Conservation (phyloP, 2,329 filamentous ascomycete genomes). For the Cytospora schulzeri region DNA sequence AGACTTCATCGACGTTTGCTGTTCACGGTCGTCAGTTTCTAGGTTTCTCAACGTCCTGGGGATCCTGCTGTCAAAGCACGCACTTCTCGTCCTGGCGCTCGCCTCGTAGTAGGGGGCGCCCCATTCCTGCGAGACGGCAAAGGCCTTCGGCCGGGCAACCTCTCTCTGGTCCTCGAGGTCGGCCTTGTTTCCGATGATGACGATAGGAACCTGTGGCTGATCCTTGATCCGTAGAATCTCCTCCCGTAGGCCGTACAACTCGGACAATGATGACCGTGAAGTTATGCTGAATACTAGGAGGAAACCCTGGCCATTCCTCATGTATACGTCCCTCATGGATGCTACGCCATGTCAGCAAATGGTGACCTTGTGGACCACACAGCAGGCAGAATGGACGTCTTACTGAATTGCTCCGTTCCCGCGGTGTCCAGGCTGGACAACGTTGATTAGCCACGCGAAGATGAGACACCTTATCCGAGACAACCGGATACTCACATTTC, state of each 20-base stretch:
- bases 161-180: constrained; percentile 84
- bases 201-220: constrained; percentile 80
- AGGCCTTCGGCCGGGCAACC: constrained; percentile 77
- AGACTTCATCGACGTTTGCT: constrained; percentile 89
- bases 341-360: constrained; percentile 44
- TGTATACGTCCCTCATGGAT: constrained; percentile 79
- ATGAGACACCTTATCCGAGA: constrained; percentile 19
- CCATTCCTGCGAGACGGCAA: constrained; percentile 85
- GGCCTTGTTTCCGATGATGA: constrained; percentile 90
- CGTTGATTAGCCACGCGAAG: constrained; percentile 16
- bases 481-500: constrained; percentile 70
- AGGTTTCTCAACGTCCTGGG: neutral
- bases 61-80: constrained; percentile 34
- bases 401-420: constrained; percentile 91
- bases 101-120: constrained; percentile 90
- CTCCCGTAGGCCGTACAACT: constrained; percentile 79
- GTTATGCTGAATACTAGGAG: constrained; percentile 92
- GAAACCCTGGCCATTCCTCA: constrained; percentile 92
- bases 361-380: constrained; percentile 77
- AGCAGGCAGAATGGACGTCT: constrained; percentile 41
- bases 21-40: constrained; percentile 31
- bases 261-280: constrained; percentile 78
- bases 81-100: constrained; percentile 74
- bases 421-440: constrained; percentile 75
- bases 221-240: constrained; percentile 92